Evolutionary conservation across 768 basidiomycete species (phyloP), one percentile per base, ranked within the genome.

Genomic region (Agaricus blazei): DNA sequence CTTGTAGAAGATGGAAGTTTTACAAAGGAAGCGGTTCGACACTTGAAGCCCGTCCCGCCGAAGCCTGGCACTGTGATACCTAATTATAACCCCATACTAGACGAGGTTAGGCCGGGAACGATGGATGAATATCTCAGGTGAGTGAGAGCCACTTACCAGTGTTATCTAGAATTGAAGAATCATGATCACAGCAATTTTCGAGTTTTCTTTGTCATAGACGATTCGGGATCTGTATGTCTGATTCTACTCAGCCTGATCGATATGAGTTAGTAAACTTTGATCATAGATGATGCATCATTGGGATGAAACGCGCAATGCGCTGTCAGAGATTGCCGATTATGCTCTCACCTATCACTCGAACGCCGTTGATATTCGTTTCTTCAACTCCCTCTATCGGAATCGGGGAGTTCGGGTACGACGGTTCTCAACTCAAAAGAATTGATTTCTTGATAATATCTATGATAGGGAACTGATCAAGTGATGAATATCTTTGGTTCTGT

Each of bases 281-380:
- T 34, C 19, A 29, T 62, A 65, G 67, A 66, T 65, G 53, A 59
- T 12, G 27, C 23, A 4, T 34, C 63, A 36, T 19, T 71, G 70
- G 70, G 9, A 47, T 5, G 64, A 69, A 59, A 59, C 65, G 7
- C 53, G 65, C 2, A 59, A 63, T 31, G 67, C 70, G 1, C 61
- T 71, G 19, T 43, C 59, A 11, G 66, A 62, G 23, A 70, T 71
- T 26, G 69, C 67, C 5, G 57, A 70, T n/a, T 59, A 67, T 37
- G 69, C 70, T n/a, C 57, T 67, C 26, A 45, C 55, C 0, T 60
- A 65, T 41, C 60, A 68, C 29, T 59, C 62, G 11, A 58, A 62
- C 9, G 59, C 60, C 9, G 51, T 71, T 19, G 65, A 65, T 45
- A 52, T 71, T 6, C 57, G 54, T 14, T 71, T 71, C 42, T 57